These are phyloP conservation scores for Penicillium parvum DNA, from an alignment of 495 filamentous ascomycete genomes.

Conservation along the genomic window DNA sequence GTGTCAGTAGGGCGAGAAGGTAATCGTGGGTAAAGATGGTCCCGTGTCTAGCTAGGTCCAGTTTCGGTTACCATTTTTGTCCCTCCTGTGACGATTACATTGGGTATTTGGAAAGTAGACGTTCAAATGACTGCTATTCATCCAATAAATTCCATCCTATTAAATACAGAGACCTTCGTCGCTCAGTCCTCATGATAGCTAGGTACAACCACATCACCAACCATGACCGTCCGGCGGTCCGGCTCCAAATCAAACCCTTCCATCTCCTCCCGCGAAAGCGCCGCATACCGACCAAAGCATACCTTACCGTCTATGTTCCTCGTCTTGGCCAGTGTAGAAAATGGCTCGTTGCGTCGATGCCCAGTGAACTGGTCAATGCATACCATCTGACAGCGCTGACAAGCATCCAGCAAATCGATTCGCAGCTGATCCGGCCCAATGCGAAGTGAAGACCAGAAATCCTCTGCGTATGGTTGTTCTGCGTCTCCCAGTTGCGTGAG, in stretches of 20 bases:
- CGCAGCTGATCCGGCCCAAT: conserved; percentile 34
- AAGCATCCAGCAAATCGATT: conserved; percentile 73
- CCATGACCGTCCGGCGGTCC: conserved; percentile 33
- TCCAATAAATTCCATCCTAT: no score
- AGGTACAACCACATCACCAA: conserved; percentile 40
- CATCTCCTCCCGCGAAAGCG: conserved; percentile 22
- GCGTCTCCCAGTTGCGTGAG: conserved; percentile 29
- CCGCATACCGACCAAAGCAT: conserved; percentile 78
- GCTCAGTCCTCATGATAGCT: conserved; percentile 17
- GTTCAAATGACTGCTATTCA: no score
- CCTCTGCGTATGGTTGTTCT: conserved; percentile 55
- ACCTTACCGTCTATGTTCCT: conserved; percentile 76
- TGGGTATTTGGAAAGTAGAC: no score
- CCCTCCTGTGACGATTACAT: no score
- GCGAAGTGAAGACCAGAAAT: conserved; percentile 39
- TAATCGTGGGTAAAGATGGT: no score
- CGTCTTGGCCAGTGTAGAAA: conserved; percentile 82
- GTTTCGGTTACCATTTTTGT: no score
- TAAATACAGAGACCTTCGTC: neutral
- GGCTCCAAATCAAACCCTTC: conserved; percentile 17
- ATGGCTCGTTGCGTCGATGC: conserved; percentile 74
- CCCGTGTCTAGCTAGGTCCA: no score
- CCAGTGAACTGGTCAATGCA: conserved; percentile 86
- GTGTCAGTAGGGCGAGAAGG: no score
- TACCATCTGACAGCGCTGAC: conserved; percentile 91